Percentiles rank a stretch among this genome's conserved stretches.
Conservation (phyloP, 2,329 filamentous ascomycete genomes). For the Lojkania enalia region DNA sequence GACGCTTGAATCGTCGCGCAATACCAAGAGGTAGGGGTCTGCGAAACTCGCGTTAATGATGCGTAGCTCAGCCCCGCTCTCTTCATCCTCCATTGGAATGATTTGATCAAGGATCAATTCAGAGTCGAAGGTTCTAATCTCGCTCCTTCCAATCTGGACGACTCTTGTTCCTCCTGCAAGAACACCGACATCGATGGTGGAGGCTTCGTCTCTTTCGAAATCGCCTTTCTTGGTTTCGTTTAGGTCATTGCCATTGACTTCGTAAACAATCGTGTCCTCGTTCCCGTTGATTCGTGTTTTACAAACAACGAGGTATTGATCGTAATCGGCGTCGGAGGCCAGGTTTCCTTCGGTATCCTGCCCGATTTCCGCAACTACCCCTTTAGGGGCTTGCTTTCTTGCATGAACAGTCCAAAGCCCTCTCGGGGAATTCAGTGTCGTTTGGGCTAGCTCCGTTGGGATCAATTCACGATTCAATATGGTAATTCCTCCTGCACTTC, state of each 20-base stretch:
- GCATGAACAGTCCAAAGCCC: conserved; percentile 81
- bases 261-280: conserved; percentile 72
- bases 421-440: conserved; percentile 72
- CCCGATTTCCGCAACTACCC: conserved; percentile 52
- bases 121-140: conserved; percentile 88
- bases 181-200: conserved; percentile 82
- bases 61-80: conserved; percentile 77
- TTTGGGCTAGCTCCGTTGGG: conserved; percentile 69
- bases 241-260: conserved; percentile 71
- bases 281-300: conserved; percentile 65
- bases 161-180: conserved; percentile 80
- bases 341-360: conserved; percentile 45
- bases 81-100: conserved; percentile 77
- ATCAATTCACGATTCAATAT: conserved; percentile 78
- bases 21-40: conserved; percentile 81
- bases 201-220: conserved; percentile 86
- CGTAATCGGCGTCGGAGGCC: conserved; percentile 61
- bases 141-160: conserved; percentile 83
- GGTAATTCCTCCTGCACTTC: conserved; percentile 70
- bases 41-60: conserved; percentile 80
- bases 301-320: conserved; percentile 82
- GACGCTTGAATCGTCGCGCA: conserved; percentile 81
- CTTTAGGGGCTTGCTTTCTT: conserved; percentile 67
- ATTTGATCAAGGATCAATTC: conserved; percentile 90
- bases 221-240: conserved; percentile 80